phyloP scores from a whole-genome alignment of 2,329 filamentous ascomycete genomes.

The Aspergillus tanneri region DNA sequence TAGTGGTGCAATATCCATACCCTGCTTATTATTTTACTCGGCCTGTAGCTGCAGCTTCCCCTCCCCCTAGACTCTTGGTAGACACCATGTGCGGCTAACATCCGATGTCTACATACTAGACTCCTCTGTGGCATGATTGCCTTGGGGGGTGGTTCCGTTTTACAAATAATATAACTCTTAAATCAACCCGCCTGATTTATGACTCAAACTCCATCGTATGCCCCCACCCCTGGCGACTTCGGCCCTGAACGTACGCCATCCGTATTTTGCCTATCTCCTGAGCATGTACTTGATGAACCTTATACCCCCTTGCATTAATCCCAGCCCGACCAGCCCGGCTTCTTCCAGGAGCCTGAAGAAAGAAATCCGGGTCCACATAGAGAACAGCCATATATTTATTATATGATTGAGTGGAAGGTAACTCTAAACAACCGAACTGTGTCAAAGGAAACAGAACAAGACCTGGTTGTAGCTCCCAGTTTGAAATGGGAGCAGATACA shows the following conservation, averaged over 20 bases:
- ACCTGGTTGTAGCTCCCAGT: constrained; percentile 18
- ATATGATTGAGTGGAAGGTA: constrained; percentile 26
- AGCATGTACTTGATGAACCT: constrained; percentile 1
- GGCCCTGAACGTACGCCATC: constrained; percentile 17
- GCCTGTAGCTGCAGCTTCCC: background rate
- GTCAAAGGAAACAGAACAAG: constrained; percentile 23
- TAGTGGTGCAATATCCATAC: background rate
- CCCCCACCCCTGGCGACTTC: constrained; percentile 18
- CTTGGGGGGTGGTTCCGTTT: constrained; percentile 3
- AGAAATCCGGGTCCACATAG: background rate
- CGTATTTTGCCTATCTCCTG: constrained; percentile 17
- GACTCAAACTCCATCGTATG: constrained; percentile 20
- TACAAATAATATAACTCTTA: constrained; percentile 9
- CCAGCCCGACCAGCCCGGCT: background rate
- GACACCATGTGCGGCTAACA: constrained; percentile 1
- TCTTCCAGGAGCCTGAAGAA: background rate
- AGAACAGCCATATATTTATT: constrained; percentile 8
- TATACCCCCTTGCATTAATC: background rate
- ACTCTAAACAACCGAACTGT: constrained; percentile 22
- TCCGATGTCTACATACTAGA: constrained; percentile 2
- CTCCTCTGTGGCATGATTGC: constrained; percentile 10
- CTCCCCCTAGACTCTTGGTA: background rate
- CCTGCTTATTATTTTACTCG: background rate
- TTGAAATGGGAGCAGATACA: constrained; percentile 21
- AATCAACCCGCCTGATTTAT: constrained; percentile 6